Conservation (phyloP, 2,329 filamentous ascomycete genomes). For the Phoma sp. region DNA sequence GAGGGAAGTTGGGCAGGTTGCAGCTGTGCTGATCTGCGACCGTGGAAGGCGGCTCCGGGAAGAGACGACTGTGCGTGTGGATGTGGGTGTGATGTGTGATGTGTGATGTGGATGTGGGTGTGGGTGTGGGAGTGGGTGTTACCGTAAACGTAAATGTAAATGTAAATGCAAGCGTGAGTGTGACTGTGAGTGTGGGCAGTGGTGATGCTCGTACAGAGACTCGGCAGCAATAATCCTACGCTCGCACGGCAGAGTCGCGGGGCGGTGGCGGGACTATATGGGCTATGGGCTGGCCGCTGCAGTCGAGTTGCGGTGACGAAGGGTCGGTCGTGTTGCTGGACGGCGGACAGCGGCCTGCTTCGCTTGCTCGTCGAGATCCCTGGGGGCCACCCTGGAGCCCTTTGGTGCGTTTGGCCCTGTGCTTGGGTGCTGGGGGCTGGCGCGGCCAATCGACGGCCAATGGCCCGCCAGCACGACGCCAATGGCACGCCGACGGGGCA, state of each 20-base stretch:
- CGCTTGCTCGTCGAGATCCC: slow-evolving; percentile 23
- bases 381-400: slow-evolving; percentile 1
- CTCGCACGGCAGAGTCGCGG: slow-evolving; percentile 11
- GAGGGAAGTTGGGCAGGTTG: slow-evolving; percentile 10
- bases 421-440: slow-evolving; percentile 14
- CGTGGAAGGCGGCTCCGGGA: slow-evolving; percentile 7
- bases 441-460: slow-evolving; percentile 28
- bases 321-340: slow-evolving; percentile 16
- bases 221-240: slow-evolving; percentile 1
- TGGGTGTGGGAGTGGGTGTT: no score
- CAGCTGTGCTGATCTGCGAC: slow-evolving; percentile 8
- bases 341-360: slow-evolving; percentile 13
- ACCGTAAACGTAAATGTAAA: no score
- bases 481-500: not conserved
- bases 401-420: not conserved
- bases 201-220: slow-evolving; percentile 5
- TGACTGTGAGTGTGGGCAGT: not conserved
- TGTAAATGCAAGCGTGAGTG: no score
- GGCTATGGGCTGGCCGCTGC: slow-evolving; percentile 21
- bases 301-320: slow-evolving; percentile 35
- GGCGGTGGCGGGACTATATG: slow-evolving; percentile 30
- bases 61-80: not conserved
- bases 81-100: not conserved
- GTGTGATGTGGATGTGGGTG: no score
- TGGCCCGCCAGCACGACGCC: not conserved